Evolutionary conservation across 2,329 filamentous ascomycete species (phyloP).

Genomic region (Penicillium concentricum): DNA sequence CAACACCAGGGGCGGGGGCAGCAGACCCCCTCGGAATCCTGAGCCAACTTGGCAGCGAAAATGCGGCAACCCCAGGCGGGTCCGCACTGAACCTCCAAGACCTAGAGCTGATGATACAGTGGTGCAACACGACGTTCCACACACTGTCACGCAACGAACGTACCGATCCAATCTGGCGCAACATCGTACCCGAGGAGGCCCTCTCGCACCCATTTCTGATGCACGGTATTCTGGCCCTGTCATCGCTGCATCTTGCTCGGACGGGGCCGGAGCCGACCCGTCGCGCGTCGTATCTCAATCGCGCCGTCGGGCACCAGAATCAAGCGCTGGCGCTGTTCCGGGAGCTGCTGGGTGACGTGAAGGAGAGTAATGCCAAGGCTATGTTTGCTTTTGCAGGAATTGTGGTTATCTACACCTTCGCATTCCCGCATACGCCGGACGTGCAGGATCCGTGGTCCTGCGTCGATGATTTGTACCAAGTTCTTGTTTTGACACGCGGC

Average conservation of each 20-base stretch:
- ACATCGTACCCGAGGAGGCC: constrained; percentile 33
- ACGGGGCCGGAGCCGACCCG: constrained; percentile 25
- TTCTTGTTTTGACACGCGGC: constrained; percentile 36
- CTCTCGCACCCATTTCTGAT: constrained; percentile 37
- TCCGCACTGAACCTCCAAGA: constrained; percentile 45
- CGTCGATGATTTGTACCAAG: constrained; percentile 35
- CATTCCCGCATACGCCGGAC: constrained; percentile 31
- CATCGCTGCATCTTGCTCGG: constrained; percentile 36
- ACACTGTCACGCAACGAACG: constrained; percentile 28
- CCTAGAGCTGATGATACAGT: constrained; percentile 44
- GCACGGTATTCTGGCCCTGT: constrained; percentile 38
- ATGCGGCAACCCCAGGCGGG: background rate
- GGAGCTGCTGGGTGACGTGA: constrained; percentile 32
- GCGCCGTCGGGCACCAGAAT: constrained; percentile 38
- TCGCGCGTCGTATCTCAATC: constrained; percentile 32
- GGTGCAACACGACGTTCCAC: constrained; percentile 37
- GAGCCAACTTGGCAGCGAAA: constrained; percentile 18
- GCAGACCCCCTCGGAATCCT: constrained; percentile 27
- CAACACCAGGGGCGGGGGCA: constrained; percentile 1
- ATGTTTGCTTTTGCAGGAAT: constrained; percentile 41
- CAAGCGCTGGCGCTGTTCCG: constrained; percentile 37
- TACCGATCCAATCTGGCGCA: constrained; percentile 37
- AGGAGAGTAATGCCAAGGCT: constrained; percentile 38
- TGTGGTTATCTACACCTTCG: constrained; percentile 41
- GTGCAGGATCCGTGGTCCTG: constrained; percentile 27